Conservation (phyloP, 306 rosid species). For the Potentilla sterilis region DNA sequence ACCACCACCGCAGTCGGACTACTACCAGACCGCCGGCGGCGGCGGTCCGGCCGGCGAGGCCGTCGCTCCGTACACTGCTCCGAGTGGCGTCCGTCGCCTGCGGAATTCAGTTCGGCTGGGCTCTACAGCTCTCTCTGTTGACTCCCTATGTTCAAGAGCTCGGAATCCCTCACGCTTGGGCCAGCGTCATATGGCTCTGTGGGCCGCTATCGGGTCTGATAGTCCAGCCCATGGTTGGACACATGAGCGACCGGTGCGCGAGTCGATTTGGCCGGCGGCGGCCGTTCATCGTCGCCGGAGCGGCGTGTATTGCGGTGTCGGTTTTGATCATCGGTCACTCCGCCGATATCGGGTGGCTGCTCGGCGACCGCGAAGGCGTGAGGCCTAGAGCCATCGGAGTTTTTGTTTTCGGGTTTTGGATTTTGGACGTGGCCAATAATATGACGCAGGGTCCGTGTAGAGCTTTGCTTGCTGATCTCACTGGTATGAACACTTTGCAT, state of each 20-base stretch:
- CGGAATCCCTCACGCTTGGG: constrained; percentile 93
- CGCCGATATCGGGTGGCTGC: constrained; percentile 79
- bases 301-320: constrained; percentile 43
- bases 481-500: constrained; percentile 41
- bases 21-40: constrained; percentile 19
- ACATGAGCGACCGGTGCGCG: constrained; percentile 65
- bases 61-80: constrained; percentile 49
- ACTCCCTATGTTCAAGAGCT: constrained; percentile 96
- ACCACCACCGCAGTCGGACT: constrained; percentile 26
- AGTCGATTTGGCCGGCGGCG: constrained; percentile 89
- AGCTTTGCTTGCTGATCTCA: constrained; percentile 90
- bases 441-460: constrained; percentile 82
- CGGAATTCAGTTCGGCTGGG: constrained; percentile 98
- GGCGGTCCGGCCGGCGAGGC: constrained; percentile 38
- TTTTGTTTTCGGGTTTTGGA: constrained; percentile 81
- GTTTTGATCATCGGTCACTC: constrained; percentile 72
- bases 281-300: constrained; percentile 70
- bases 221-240: constrained; percentile 90
- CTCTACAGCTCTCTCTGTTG: constrained; percentile 80
- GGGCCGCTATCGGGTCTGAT: constrained; percentile 84
- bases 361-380: constrained; percentile 50
- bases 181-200: constrained; percentile 86
- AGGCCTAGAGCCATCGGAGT: constrained; percentile 59
- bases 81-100: constrained; percentile 79
- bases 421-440: constrained; percentile 79